A percentile compares a stretch with the other conserved stretches of the same genome.
Evolutionary conservation across 2,329 filamentous ascomycete species (phyloP).

Genomic region (Cytospora mali): DNA sequence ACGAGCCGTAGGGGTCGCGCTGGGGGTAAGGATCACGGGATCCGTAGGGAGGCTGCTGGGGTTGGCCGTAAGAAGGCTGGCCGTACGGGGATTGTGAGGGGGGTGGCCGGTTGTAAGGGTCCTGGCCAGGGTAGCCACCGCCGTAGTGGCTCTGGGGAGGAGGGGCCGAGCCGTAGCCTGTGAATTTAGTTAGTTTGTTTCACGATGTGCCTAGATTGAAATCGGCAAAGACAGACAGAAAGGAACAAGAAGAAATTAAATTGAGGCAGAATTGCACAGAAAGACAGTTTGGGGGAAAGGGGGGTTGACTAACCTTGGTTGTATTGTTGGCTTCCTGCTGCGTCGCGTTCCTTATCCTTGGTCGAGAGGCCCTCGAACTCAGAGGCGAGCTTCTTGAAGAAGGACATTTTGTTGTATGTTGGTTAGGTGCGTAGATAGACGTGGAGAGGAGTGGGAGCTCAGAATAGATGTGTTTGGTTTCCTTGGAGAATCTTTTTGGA

Average conservation of each 20-base stretch:
- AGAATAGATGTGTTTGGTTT: not conserved
- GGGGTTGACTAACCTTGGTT: conserved; percentile 21
- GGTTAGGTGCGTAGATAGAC: not conserved
- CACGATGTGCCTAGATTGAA: conserved; percentile 2
- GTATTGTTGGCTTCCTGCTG: conserved; percentile 27
- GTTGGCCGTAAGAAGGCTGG: conserved; percentile 29
- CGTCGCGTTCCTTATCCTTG: conserved; percentile 41
- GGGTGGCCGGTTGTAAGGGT: conserved; percentile 17
- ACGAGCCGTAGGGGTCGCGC: not conserved
- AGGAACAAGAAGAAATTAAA: no score
- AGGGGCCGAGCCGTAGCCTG: conserved; percentile 19
- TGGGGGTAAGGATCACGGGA: conserved; percentile 22
- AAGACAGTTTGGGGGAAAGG: conserved; percentile 3
- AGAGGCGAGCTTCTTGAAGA: conserved; percentile 41
- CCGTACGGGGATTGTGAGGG: conserved; percentile 13
- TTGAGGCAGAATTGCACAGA: conserved; percentile 16
- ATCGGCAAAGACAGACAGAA: not conserved
- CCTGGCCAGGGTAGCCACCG: conserved; percentile 9
- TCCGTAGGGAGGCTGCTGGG: conserved; percentile 23
- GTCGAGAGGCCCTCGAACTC: conserved; percentile 45
- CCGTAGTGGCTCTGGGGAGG: conserved; percentile 23
- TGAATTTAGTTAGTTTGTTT: conserved; percentile 13
- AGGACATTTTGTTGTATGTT: conserved; percentile 37
- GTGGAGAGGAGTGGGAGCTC: not conserved
- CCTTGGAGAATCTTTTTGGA: not conserved